Conservation (phyloP, 768 basidiomycete species). For the Suillus occidentalis region DNA sequence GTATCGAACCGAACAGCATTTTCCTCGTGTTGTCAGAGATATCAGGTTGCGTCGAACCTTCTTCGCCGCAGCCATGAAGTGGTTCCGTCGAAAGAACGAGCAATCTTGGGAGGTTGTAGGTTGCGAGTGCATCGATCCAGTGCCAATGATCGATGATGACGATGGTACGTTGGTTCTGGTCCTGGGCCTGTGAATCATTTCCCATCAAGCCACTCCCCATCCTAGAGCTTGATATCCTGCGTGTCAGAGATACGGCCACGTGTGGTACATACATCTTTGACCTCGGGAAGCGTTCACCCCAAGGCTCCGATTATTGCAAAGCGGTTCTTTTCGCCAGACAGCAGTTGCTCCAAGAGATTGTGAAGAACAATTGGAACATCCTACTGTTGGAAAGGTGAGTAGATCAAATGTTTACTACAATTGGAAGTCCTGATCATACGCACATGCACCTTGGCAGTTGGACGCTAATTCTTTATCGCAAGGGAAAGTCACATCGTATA, state of each 20-base stretch:
- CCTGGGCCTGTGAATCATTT: constrained; percentile 4
- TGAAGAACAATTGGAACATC: constrained; percentile 58
- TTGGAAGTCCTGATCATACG: constrained; percentile 3
- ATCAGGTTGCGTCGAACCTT: background rate
- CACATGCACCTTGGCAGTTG: constrained; percentile 44
- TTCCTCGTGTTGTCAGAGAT: constrained; percentile 9
- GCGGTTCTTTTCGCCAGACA: constrained; percentile 64
- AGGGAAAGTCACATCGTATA: constrained; percentile 60
- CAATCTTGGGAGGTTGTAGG: constrained; percentile 79
- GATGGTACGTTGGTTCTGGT: constrained; percentile 44
- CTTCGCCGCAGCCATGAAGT: constrained; percentile 27
- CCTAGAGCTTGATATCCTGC: constrained; percentile 59
- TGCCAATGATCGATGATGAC: constrained; percentile 59
- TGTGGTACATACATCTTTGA: constrained; percentile 67
- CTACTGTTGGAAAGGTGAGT: constrained; percentile 67
- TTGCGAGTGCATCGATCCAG: constrained; percentile 60
- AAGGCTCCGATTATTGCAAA: constrained; percentile 46
- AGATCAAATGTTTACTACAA: background rate
- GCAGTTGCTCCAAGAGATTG: constrained; percentile 57
- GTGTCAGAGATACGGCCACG: constrained; percentile 52
- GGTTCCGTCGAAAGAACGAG: constrained; percentile 53
- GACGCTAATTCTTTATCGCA: constrained; percentile 64
- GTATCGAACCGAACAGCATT: constrained; percentile 17
- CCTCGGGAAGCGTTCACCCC: constrained; percentile 43
- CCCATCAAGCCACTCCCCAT: background rate